Conservation (phyloP, 306 rosid genomes). For the Medicago truncatula region DNA sequence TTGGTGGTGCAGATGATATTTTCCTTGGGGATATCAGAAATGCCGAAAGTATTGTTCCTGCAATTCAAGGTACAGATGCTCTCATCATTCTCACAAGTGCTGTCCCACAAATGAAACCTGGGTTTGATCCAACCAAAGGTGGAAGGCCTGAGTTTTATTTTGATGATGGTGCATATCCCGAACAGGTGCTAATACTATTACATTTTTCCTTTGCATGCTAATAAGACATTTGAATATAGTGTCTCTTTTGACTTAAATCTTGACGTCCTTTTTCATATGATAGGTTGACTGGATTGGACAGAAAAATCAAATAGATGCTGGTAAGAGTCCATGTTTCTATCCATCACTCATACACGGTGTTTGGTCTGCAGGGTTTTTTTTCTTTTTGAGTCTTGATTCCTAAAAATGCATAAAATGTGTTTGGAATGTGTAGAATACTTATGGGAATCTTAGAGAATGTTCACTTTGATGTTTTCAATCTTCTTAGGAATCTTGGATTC, state of each 20-base stretch:
- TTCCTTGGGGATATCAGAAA: constrained; percentile 86
- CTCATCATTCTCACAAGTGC: constrained; percentile 92
- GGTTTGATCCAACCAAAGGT: constrained; percentile 87
- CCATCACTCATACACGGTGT: neutral
- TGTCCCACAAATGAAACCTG: constrained; percentile 84
- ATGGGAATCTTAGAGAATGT: constrained; percentile 1
- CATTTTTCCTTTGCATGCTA: constrained; percentile 17
- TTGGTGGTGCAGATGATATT: constrained; percentile 76
- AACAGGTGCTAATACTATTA: constrained; percentile 62
- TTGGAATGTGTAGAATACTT: neutral
- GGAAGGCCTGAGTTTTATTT: constrained; percentile 89
- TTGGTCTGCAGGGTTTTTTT: neutral
- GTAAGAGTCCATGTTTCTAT: constrained; percentile 48
- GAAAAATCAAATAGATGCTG: constrained; percentile 93
- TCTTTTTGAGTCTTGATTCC: too few species aligned
- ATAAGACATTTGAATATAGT: neutral
- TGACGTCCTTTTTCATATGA: constrained; percentile 39
- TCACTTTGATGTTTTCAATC: neutral
- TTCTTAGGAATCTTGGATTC: constrained; percentile 3
- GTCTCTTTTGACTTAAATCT: constrained; percentile 4
- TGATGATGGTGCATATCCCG: constrained; percentile 90
- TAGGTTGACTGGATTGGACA: constrained; percentile 99
- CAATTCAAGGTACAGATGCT: constrained; percentile 76
- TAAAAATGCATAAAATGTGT: neutral
- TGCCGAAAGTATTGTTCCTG: constrained; percentile 68